Percentiles rank a stretch among this genome's conserved stretches.
These are phyloP conservation scores for Wickerhamiella australiensis DNA, from an alignment of 805 yeast species.

Conservation along the genomic window DNA sequence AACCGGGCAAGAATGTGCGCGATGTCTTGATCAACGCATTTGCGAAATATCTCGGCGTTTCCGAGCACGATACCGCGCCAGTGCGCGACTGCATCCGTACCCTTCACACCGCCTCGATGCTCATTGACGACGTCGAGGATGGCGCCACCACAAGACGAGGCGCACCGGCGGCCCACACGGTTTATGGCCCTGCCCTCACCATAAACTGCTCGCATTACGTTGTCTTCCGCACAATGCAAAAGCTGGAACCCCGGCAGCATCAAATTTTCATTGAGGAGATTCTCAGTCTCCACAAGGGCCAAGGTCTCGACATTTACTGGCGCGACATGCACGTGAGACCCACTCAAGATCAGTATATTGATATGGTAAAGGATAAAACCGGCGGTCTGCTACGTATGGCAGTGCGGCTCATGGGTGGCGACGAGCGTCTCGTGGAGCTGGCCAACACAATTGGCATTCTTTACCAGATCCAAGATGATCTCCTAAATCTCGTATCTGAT, in stretches of 20 bases:
- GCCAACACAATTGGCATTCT: slow-evolving; percentile 70
- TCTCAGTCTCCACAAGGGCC: slow-evolving; percentile 76
- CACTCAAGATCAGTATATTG: slow-evolving; percentile 47
- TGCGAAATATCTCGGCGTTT: slow-evolving; percentile 39
- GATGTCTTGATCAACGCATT: slow-evolving; percentile 39
- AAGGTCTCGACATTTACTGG: slow-evolving; percentile 83
- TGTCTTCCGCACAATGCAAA: slow-evolving; percentile 59
- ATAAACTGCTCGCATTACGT: slow-evolving; percentile 74
- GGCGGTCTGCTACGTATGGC: slow-evolving; percentile 80
- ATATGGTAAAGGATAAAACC: slow-evolving; percentile 79
- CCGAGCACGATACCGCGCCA: slow-evolving; percentile 20
- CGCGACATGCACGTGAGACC: slow-evolving; percentile 55
- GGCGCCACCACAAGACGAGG: slow-evolving; percentile 62
- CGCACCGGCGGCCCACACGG: slow-evolving; percentile 60
- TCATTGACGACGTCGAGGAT: slow-evolving; percentile 87
- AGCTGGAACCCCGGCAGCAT: slow-evolving; percentile 28
- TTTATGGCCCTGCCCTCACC: slow-evolving; percentile 68
- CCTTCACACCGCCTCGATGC: slow-evolving; percentile 52
- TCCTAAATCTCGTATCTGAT: slow-evolving; percentile 49
- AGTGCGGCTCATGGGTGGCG: slow-evolving; percentile 44
- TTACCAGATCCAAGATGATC: slow-evolving; percentile 81
- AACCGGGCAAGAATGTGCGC: slow-evolving; percentile 49
- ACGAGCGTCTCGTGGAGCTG: slow-evolving; percentile 37
- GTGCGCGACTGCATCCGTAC: slow-evolving; percentile 43
- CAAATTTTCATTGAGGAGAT: slow-evolving; percentile 54